Evolutionary conservation across 768 basidiomycete genomes (phyloP).

Genomic region (Leccinum variicolor): DNA sequence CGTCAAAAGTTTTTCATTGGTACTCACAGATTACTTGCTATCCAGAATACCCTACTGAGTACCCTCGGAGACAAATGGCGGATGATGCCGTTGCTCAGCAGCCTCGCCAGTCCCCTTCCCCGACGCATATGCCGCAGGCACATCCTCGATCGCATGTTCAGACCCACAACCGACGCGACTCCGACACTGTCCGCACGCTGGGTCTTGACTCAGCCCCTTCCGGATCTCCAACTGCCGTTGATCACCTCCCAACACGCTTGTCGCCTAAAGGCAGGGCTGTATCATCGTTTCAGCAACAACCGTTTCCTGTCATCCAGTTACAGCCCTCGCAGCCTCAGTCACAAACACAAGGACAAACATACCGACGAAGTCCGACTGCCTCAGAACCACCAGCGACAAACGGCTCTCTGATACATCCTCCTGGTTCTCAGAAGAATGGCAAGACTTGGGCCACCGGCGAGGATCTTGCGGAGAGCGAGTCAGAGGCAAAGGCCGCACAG

Average conservation of each 20-base stretch:
- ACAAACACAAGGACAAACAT: slow-evolving; percentile 31
- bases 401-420: slow-evolving; percentile 20
- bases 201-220: slow-evolving; percentile 35
- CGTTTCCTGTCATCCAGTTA: slow-evolving; percentile 24
- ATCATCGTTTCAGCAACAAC: slow-evolving; percentile 23
- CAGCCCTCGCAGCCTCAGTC: slow-evolving; percentile 20
- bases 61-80: slow-evolving; percentile 18
- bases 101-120: slow-evolving; percentile 54
- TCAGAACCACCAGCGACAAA: slow-evolving; percentile 54
- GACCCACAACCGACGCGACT: slow-evolving; percentile 66
- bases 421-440: slow-evolving; percentile 28
- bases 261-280: slow-evolving; percentile 29
- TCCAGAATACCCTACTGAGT: slow-evolving; percentile 26
- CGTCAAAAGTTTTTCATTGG: slow-evolving; percentile 3
- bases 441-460: slow-evolving; percentile 49
- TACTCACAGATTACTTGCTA: slow-evolving; percentile 10
- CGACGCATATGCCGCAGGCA: slow-evolving; percentile 35
- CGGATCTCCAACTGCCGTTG: slow-evolving; percentile 58
- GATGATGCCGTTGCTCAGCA: slow-evolving; percentile 23
- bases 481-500: slow-evolving; percentile 27
- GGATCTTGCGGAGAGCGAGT: slow-evolving; percentile 36
- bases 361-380: slow-evolving; percentile 66
- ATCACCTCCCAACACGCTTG: slow-evolving; percentile 31
- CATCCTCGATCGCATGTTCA: slow-evolving; percentile 32
- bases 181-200: slow-evolving; percentile 65